These are phyloP conservation scores for Fusarium sp. DNA, from an alignment of 2,329 filamentous ascomycete genomes.

Conservation along the genomic window DNA sequence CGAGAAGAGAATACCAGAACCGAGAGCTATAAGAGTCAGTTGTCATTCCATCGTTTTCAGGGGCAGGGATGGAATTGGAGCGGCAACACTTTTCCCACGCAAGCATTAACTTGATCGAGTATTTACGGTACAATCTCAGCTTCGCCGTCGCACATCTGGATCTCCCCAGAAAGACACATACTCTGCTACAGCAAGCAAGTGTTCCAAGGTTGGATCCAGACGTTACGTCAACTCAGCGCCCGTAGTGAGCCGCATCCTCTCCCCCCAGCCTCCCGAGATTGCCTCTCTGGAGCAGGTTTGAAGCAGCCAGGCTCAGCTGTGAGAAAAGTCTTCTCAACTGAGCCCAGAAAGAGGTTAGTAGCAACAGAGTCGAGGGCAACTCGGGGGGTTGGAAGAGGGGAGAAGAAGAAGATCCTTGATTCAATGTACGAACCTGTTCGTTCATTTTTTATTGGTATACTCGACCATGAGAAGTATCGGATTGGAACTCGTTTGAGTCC, in stretches of 20 bases:
- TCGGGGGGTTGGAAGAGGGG: conserved; percentile 37
- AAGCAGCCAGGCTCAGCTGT: conserved; percentile 12
- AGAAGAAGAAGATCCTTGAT: conserved; percentile 52
- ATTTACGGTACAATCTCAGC: conserved; percentile 95
- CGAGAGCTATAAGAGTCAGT: conserved; percentile 74
- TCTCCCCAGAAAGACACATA: conserved; percentile 52
- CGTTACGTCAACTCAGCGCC: conserved; percentile 73
- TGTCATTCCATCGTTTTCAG: conserved; percentile 33
- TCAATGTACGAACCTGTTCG: conserved; percentile 58
- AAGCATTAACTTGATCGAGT: conserved; percentile 99
- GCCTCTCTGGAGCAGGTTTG: conserved; percentile 41
- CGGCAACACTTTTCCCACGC: conserved; percentile 98
- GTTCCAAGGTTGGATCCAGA: conserved; percentile 63
- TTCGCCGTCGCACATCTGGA: conserved; percentile 63
- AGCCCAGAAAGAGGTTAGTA: conserved; percentile 39
- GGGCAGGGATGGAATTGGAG: conserved; percentile 62
- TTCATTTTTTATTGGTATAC: conserved; percentile 40
- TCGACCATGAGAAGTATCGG: conserved; percentile 28
- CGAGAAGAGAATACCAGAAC: conserved; percentile 84
- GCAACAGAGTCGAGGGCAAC: conserved; percentile 44
- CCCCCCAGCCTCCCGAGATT: conserved; percentile 46
- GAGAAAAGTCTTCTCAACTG: neutral
- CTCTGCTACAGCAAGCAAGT: neutral
- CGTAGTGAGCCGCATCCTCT: conserved; percentile 81
- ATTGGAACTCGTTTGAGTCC: conserved; percentile 6